These are phyloP conservation scores for Knoxdaviesia proteae DNA, from an alignment of 2,329 filamentous ascomycete genomes.

Conservation along the genomic window DNA sequence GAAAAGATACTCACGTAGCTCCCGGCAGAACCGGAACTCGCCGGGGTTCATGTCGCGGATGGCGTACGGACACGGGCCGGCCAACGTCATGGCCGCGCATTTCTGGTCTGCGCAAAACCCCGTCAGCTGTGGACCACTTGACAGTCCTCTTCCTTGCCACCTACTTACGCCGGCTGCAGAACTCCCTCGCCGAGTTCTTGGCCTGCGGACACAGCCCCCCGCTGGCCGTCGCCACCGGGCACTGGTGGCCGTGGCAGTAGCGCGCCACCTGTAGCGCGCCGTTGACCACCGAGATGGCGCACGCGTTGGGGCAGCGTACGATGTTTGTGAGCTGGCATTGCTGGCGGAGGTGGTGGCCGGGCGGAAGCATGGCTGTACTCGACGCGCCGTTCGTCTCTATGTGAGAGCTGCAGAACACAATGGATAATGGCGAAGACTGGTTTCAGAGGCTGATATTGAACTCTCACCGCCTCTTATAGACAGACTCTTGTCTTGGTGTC, in stretches of 20 bases:
- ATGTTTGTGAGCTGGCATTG: too few relatives aligned
- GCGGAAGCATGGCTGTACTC: too few relatives aligned
- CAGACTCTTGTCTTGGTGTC: too few relatives aligned
- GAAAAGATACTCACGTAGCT: constrained; percentile 7
- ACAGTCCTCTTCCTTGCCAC: neutral
- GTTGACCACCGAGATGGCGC: neutral
- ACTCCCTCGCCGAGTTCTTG: constrained; percentile 1
- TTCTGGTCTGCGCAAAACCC: constrained; percentile 4
- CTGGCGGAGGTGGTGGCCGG: too few relatives aligned
- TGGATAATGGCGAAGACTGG: too few relatives aligned
- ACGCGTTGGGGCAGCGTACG: too few relatives aligned
- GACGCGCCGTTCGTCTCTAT: too few relatives aligned
- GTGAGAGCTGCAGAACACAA: too few relatives aligned
- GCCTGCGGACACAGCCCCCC: constrained; percentile 1
- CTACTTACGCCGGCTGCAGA: constrained; percentile 3
- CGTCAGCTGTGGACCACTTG: neutral
- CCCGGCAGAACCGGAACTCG: constrained; percentile 7
- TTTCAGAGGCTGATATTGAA: too few relatives aligned
- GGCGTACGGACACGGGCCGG: constrained; percentile 5
- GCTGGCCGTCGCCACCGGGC: neutral
- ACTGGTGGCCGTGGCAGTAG: constrained; percentile 2
- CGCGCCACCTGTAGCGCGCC: neutral
- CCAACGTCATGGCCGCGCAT: constrained; percentile 3
- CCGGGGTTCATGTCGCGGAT: constrained; percentile 8
- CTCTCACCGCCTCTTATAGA: too few relatives aligned